These are phyloP conservation scores for Forsythia viridissima DNA, from an alignment of 257 asterid genomes.

Conservation along the genomic window DNA sequence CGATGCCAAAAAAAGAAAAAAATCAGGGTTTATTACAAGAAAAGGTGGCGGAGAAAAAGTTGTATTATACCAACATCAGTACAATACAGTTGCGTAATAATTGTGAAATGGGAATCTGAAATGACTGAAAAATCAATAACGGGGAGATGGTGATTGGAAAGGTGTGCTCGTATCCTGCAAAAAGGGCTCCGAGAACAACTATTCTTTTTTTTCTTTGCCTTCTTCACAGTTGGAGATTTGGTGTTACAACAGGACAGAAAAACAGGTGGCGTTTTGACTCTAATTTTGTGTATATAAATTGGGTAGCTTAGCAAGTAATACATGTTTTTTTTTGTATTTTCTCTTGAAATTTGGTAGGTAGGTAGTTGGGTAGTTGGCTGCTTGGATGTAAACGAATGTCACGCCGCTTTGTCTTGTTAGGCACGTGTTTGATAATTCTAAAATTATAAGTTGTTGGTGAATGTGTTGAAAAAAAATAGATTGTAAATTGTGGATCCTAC, in stretches of 20 bases:
- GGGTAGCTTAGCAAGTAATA: neutral
- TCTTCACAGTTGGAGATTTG: slow-evolving; percentile 30
- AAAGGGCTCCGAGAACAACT: neutral
- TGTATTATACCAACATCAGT: slow-evolving; percentile 26
- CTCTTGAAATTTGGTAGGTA: neutral
- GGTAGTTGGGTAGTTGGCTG: neutral
- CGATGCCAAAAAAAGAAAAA: neutral
- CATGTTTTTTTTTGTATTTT: too few relatives aligned
- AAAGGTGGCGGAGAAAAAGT: slow-evolving; percentile 40
- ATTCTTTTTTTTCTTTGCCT: neutral
- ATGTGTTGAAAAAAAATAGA: too few relatives aligned
- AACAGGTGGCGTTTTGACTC: slow-evolving; percentile 11
- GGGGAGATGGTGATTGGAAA: neutral
- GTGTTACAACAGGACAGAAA: slow-evolving; percentile 24
- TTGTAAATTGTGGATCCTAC: too few relatives aligned
- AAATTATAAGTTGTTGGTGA: too few relatives aligned
- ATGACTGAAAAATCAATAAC: slow-evolving; percentile 39
- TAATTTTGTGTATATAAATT: neutral
- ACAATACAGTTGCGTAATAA: neutral
- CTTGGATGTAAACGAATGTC: neutral
- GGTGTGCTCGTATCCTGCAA: slow-evolving; percentile 8
- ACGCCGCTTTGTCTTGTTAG: neutral
- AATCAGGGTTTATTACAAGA: slow-evolving; percentile 26
- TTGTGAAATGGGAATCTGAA: neutral
- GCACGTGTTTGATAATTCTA: too few relatives aligned